Percentiles rank a stretch among this genome's conserved stretches.
phyloP scores from a whole-genome alignment of 2,329 filamentous ascomycete genomes.

The Phialocephala sp. region DNA sequence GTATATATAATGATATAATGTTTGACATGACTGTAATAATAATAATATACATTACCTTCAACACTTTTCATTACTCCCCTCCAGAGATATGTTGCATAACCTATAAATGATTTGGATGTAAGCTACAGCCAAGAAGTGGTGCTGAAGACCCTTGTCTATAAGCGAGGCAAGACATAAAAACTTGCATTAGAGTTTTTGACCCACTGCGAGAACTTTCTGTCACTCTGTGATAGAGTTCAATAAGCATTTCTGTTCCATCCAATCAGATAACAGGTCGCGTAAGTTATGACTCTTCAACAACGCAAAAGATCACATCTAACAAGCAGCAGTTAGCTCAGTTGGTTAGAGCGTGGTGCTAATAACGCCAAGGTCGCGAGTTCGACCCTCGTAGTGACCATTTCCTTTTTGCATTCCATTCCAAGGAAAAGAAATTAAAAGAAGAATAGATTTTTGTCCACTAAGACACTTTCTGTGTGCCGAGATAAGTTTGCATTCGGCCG shows the following conservation, averaged over 20 bases:
- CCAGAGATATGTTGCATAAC: not conserved
- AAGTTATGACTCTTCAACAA: no score
- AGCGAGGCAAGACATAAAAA: no score
- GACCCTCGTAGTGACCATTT: conserved; percentile 12
- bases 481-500: not conserved
- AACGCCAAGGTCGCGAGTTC: conserved; percentile 16
- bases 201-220: no score
- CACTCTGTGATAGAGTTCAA: not conserved
- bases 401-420: not conserved
- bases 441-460: not conserved
- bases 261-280: conserved; percentile 6
- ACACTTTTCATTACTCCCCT: not conserved
- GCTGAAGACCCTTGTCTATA: no score
- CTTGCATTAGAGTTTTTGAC: no score
- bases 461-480: conserved; percentile 4
- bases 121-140: no score
- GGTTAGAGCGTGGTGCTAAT: conserved; percentile 17
- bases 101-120: no score
- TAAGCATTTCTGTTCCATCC: not conserved
- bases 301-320: no score
- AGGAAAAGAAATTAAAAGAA: not conserved
- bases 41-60: conserved; percentile 11
- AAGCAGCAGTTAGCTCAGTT: conserved; percentile 8
- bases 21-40: conserved; percentile 5
- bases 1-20: conserved; percentile 21